Base-by-base conservation (phyloP, 768 basidiomycete species). In the Leccinellum rugosiceps region DNA sequence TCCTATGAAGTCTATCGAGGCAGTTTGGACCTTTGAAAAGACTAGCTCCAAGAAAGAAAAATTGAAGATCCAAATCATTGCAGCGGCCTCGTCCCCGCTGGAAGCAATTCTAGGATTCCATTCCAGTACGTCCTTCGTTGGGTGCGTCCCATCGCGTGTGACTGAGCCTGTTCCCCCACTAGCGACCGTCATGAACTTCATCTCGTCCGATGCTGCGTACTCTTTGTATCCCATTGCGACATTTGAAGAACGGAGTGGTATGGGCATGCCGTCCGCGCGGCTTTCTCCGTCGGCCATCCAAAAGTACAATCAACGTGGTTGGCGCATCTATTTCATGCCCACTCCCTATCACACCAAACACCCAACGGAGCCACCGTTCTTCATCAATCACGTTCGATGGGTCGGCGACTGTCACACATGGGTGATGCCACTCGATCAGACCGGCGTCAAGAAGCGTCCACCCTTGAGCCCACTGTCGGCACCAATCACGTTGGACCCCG, bases 31-130 rank as follows among this genome's bases (percentile, higher is more conserved):
- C 1, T 56, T 80, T 55, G 6, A 72, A 68, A 60, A 56, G 43
- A 17, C 17, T 0, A 3, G 25, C n/a, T 4, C 2, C 3, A 46
- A 52, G 6, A 4, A 31, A 8, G 57, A 57, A n/a, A 4, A 4
- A 10, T 50, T 67, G 3, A 77, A 70, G 45, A 64, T 81, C 0
- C 80, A 82, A 57, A 60, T 82, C 34, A 75, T 83, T 23, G 68
- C 62, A 13, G 50, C 58, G 0, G 0, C 26, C 1, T 53, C 60
- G 35, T 74, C 32, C 58, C 76, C 23, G 6, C 54, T 48, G 9
- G 61, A 47, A 65, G 66, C 14, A 72, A 76, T 83, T n/a, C 53
- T 82, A 1, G 61, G 62, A 7, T 82, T 81, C 53, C 82, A 83
- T 55, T 78, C 77, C 0, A 80, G 81, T 82, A 41, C 26, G 79